Evolutionary conservation across 352 stramenopile genomes (phyloP), one percentile per base, ranked within the genome.

Genomic region (Globisporangium cylindrosporum): DNA sequence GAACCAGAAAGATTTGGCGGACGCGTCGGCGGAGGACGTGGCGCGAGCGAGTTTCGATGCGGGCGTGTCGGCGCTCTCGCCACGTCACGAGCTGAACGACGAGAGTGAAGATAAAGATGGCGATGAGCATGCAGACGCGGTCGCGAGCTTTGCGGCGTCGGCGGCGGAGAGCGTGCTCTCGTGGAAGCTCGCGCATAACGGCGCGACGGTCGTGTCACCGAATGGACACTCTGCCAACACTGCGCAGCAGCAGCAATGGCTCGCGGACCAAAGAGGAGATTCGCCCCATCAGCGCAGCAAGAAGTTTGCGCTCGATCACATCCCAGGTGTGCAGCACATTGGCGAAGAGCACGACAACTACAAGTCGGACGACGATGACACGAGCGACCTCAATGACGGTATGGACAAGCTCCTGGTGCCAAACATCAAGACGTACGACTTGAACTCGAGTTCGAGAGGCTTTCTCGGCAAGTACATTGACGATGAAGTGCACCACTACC

Each of bases 351-450:
- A 65, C 29, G 46, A 70, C 36, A 62, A 67, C 58, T 59, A 73
- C 43, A 57, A 77, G 25, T 57, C 62, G 24, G 51, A 55, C 4
- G 64, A 69, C 46, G 70, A 82, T 5, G 60, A 68, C 48, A 57
- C 49, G 8, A 15, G 38, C n/a, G 66, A 73, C 7, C 14, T 70
- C 6, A 24, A 64, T 15, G 41, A 38, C 4, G 61, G 34, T 5
- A 22, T 63, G 58, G 63, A 25, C 3, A 73, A 73, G 38, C 62
- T 81, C 18, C 27, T 81, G 46, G 59, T 78, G 10, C 73, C 69
- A n/a, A 79, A 77, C 57, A 77, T 82, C 41, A 70, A 76, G 25
- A 76, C 77, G 34, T 82, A 78, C 25, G 75, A 69, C 22, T 66
- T 82, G 54, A 66, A 85, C 66, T 67, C 70, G 4, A 67, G 59